phyloP scores from a whole-genome alignment of 1,284 basidiomycete genomes.

The Lignosus rhinocerotis region DNA sequence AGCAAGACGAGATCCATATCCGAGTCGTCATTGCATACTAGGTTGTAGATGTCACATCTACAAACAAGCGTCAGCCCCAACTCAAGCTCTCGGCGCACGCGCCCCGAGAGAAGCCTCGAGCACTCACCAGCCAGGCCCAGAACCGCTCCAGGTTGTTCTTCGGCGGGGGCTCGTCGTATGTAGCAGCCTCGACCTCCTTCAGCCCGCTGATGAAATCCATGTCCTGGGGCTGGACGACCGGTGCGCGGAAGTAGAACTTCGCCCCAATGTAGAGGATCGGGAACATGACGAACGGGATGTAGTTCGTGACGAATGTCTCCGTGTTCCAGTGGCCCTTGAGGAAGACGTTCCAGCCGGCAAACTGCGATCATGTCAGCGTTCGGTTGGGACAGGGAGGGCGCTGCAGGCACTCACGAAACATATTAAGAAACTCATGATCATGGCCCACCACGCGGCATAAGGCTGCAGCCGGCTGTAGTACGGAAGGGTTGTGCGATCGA shows the following conservation, averaged over 20 bases:
- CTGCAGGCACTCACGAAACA: conserved; percentile 55
- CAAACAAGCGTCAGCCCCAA: neutral
- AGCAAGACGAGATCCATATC: too few relatives aligned
- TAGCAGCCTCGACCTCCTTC: conserved; percentile 72
- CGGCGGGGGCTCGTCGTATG: conserved; percentile 72
- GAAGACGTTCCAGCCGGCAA: conserved; percentile 79
- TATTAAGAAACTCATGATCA: conserved; percentile 57
- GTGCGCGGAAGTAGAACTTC: conserved; percentile 51
- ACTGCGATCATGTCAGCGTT: conserved; percentile 38
- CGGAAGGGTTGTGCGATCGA: conserved; percentile 66
- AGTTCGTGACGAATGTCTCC: conserved; percentile 58
- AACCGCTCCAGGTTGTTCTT: conserved; percentile 66
- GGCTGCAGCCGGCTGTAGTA: conserved; percentile 66
- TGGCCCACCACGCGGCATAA: conserved; percentile 70
- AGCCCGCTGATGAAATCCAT: conserved; percentile 81
- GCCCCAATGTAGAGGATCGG: conserved; percentile 70
- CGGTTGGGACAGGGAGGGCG: neutral
- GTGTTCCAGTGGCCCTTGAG: conserved; percentile 64
- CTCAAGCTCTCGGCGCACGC: neutral
- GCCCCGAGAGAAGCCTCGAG: neutral
- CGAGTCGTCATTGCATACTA: neutral
- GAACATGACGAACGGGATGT: conserved; percentile 78
- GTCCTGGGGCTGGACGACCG: conserved; percentile 50
- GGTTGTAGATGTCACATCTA: neutral
- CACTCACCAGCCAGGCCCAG: conserved; percentile 72